Base-by-base conservation (phyloP, 352 stramenopile genomes). In the Phytophthora pistaciae region DNA sequence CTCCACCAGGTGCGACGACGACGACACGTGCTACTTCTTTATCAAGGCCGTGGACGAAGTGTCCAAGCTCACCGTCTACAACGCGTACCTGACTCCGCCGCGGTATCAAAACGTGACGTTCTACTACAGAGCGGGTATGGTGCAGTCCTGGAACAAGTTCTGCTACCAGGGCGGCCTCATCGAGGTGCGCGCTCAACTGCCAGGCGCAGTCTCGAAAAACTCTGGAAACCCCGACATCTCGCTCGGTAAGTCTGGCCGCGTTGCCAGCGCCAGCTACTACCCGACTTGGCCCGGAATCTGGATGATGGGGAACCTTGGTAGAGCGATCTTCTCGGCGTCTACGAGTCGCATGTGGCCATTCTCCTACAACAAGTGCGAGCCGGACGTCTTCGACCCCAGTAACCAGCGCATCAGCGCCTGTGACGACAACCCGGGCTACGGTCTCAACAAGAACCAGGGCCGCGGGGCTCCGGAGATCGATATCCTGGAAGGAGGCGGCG, bases 61-160 rank as follows among this genome's bases (percentile, higher is more conserved):
- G 25, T 66, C 75, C 33, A 74, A 57, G 3, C 64, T 90, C 49
- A 58, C 53, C 27, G 73, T 87, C 8, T 91, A 77, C 66, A 91
- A 90, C 52, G 53, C 68, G 3, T 90, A 84, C 65, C 27, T 78
- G 8, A 70, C 78, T 23, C 77, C 80, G 11, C 80, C 84, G n/a
- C 55, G 21, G 16, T 89, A 80, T 57, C 56, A 87, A 58, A 75
- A 72, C 20, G 74, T 79, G 18, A 56, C 65, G 5, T 91, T 87
- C 66, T 72, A 56, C 60, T 91, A 91, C 50, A 65, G 74, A 36
- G 88, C 81, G 21, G 94, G 75, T 3, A 98, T 98, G 93, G 56
- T 98, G 2, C 93, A 98, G 74, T 86, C 75, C 0, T 98, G 94
- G 95, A 98, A 98, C 72, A 98, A 98, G 55, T 98, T 98, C 68